Evolutionary conservation across 176 grass and related monocot species (phyloP).

Genomic region (Pharus latifolius): DNA sequence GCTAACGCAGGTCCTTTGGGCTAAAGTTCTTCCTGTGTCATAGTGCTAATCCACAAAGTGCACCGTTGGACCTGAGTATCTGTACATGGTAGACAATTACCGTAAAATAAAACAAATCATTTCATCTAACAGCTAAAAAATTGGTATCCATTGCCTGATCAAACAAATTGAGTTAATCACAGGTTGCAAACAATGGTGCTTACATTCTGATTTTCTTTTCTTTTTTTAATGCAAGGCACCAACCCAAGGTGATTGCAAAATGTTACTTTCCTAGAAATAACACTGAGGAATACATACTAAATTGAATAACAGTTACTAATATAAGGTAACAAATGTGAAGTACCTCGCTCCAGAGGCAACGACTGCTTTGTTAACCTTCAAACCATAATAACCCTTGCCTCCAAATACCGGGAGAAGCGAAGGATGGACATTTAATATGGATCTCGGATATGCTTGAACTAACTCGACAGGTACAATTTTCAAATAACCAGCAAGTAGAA

Average conservation of each 20-base stretch:
- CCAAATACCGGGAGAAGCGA: conserved; percentile 93
- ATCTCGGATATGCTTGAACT: conserved; percentile 49
- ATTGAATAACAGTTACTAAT: not conserved
- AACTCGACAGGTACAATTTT: conserved; percentile 81
- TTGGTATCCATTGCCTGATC: not conserved
- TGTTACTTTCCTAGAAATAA: conserved; percentile 15
- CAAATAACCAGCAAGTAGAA: conserved; percentile 87
- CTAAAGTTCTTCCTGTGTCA: conserved; percentile 39
- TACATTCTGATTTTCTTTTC: not conserved
- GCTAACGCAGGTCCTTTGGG: conserved; percentile 36
- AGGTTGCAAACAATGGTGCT: not conserved
- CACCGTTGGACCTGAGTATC: conserved; percentile 40
- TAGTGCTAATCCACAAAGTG: conserved; percentile 58
- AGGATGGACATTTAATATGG: conserved; percentile 91
- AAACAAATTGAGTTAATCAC: not conserved
- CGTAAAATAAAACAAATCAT: not conserved
- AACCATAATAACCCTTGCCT: conserved; percentile 81
- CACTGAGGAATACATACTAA: not conserved
- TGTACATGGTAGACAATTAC: not conserved
- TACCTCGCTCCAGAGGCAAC: conserved; percentile 89
- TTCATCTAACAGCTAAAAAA: no score
- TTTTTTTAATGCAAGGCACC: not conserved
- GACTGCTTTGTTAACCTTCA: conserved; percentile 75
- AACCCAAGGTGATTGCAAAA: not conserved
- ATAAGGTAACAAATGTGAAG: not conserved